phyloP scores from a whole-genome alignment of 441 rosid species.

The Hura crepitans region DNA sequence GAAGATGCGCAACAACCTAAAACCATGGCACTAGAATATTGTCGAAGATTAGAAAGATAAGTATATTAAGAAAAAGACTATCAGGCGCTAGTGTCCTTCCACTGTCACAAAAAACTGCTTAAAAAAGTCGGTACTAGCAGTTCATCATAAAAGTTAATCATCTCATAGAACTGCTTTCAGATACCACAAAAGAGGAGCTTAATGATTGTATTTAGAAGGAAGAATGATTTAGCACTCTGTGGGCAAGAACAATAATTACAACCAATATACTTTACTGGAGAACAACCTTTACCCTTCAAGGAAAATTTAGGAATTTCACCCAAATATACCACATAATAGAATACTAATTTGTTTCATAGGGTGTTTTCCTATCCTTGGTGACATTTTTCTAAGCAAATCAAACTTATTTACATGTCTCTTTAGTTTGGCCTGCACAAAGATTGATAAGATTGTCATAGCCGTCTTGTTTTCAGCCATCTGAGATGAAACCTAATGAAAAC shows the following conservation, averaged over 20 bases:
- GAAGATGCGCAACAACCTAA: neutral
- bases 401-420: neutral
- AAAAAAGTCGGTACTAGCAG: neutral
- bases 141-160: neutral
- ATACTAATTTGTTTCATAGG: neutral
- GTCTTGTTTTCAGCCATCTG: neutral
- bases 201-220: neutral
- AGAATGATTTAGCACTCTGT: neutral
- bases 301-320: neutral
- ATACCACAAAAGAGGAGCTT: neutral
- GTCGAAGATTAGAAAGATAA: neutral
- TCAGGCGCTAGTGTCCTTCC: neutral
- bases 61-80: neutral
- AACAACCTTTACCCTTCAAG: neutral
- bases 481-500: neutral
- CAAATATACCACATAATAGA: neutral
- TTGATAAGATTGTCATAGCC: neutral
- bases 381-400: neutral
- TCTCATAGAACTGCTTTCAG: neutral
- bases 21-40: neutral
- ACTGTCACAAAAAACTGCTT: neutral
- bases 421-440: neutral
- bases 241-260: neutral
- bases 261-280: neutral
- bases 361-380: neutral